These are phyloP conservation scores for Dactylellina haptotyla DNA, from an alignment of 2,329 filamentous ascomycete genomes.

Conservation along the genomic window DNA sequence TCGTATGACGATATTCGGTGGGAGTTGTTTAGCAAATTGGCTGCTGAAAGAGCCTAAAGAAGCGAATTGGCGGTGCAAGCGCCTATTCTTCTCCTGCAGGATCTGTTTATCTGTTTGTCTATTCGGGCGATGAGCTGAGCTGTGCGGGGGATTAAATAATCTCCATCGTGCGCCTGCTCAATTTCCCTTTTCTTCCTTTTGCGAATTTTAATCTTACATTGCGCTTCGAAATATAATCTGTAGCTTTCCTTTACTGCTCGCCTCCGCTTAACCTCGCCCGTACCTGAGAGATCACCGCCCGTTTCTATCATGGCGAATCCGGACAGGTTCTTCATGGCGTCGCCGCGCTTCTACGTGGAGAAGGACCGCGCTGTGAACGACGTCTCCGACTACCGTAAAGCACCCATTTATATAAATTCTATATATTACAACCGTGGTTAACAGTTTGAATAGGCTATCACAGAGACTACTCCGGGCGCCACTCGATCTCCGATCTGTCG, in stretches of 20 bases:
- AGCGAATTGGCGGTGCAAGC: neutral
- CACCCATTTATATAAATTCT: neutral
- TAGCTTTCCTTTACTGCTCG: neutral
- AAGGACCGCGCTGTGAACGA: conserved; percentile 9
- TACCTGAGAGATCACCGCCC: neutral
- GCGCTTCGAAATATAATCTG: neutral
- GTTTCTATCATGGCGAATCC: conserved; percentile 39
- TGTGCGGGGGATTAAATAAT: neutral
- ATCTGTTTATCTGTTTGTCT: too few relatives aligned
- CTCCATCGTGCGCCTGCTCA: neutral
- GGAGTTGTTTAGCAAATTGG: neutral
- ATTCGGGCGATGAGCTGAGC: neutral
- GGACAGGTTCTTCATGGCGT: conserved; percentile 40
- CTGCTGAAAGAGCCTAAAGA: neutral
- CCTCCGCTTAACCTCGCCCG: neutral
- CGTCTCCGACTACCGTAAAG: conserved; percentile 35
- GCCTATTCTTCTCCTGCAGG: too few relatives aligned
- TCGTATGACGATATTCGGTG: conserved; percentile 10
- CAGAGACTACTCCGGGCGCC: conserved; percentile 34
- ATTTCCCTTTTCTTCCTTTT: neutral
- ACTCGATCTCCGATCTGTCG: conserved; percentile 41
- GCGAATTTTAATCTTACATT: neutral
- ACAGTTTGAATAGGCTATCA: conserved; percentile 23
- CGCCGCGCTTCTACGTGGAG: conserved; percentile 49
- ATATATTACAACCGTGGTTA: neutral